Conservation (phyloP, 768 basidiomycete genomes). For the Suillus placidus region DNA sequence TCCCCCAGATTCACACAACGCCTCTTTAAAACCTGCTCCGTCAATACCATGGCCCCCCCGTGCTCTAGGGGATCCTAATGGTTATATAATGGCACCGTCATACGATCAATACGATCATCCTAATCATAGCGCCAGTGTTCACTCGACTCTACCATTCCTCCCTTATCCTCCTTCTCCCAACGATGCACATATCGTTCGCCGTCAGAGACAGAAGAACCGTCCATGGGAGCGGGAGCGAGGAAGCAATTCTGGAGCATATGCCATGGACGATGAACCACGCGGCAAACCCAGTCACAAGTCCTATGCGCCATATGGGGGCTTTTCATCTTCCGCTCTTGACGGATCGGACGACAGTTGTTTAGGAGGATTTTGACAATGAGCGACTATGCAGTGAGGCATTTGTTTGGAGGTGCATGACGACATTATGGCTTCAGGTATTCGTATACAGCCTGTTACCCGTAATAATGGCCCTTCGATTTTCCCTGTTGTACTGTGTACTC, state of each 20-base stretch:
- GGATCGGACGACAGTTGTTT: slow-evolving; percentile 19
- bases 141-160: slow-evolving; percentile 12
- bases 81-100: slow-evolving; percentile 4
- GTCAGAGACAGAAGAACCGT: slow-evolving; percentile 17
- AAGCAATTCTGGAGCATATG: slow-evolving; percentile 9
- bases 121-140: slow-evolving; percentile 7
- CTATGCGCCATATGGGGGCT: slow-evolving; percentile 7
- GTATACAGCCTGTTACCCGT: slow-evolving; percentile 3
- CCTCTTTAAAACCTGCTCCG: slow-evolving; percentile 19
- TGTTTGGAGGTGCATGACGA: background rate
- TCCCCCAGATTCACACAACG: slow-evolving; percentile 29
- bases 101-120: slow-evolving; percentile 11
- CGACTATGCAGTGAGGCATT: background rate
- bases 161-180: slow-evolving; percentile 12
- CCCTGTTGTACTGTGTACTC: slow-evolving; percentile 10
- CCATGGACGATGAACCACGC: slow-evolving; percentile 14
- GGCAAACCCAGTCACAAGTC: slow-evolving; percentile 13
- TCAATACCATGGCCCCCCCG: slow-evolving; percentile 25
- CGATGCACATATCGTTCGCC: slow-evolving; percentile 16
- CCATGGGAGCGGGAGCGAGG: slow-evolving; percentile 18
- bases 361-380: slow-evolving; percentile 18
- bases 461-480: slow-evolving; percentile 14
- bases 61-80: slow-evolving; percentile 16
- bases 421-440: background rate
- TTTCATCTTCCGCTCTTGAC: slow-evolving; percentile 7